Percentiles rank a stretch among this genome's conserved stretches.
phyloP scores from a whole-genome alignment of 192 early-diverging fungal species.

The Entrophospora sp. region DNA sequence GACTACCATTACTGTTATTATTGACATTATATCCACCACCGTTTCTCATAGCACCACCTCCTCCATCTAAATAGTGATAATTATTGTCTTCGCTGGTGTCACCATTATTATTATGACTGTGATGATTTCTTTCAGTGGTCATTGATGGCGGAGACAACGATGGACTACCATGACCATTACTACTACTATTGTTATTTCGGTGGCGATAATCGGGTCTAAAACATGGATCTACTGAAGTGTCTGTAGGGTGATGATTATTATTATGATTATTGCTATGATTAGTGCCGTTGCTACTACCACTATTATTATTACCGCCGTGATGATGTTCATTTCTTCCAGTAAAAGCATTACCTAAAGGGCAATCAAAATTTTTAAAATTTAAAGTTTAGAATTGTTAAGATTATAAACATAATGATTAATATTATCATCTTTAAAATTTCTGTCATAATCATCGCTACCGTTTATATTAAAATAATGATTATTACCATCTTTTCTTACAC shows the following conservation, averaged over 20 bases:
- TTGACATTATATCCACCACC: too few relatives aligned
- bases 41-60: too few relatives aligned
- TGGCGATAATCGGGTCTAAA: conserved; percentile 17
- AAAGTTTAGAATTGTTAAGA: background rate
- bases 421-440: background rate
- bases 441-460: background rate
- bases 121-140: background rate
- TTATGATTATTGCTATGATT: too few relatives aligned
- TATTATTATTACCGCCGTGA: too few relatives aligned
- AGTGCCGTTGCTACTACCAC: too few relatives aligned
- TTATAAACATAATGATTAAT: background rate
- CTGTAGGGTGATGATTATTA: background rate
- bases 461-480: background rate
- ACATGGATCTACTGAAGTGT: background rate
- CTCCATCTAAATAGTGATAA: background rate
- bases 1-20: background rate
- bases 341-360: background rate
- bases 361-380: background rate
- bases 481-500: background rate
- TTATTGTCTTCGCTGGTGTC: background rate
- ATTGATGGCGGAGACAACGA: background rate
- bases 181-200: background rate
- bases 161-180: background rate
- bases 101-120: background rate
- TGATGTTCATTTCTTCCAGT: too few relatives aligned